These are phyloP conservation scores for Garcia nutans DNA, from an alignment of 345 rosid species.

Conservation along the genomic window DNA sequence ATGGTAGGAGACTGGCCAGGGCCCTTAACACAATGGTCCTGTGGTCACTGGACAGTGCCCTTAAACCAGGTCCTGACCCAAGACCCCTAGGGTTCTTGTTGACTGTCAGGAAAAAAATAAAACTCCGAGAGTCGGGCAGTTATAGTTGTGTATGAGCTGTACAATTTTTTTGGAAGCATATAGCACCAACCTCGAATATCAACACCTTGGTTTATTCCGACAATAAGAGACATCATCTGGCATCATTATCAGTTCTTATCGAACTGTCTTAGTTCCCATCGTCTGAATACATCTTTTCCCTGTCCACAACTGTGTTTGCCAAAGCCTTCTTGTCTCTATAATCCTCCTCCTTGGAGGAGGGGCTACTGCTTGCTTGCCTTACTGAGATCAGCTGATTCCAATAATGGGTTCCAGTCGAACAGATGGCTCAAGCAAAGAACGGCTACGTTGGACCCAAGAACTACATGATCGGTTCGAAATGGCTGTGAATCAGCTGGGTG, in stretches of 20 bases:
- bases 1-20: too few relatives aligned
- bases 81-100: too few relatives aligned
- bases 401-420: slow-evolving; percentile 36
- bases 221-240: slow-evolving; percentile 17
- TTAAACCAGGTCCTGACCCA: too few relatives aligned
- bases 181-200: slow-evolving; percentile 12
- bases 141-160: slow-evolving; percentile 5
- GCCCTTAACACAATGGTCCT: too few relatives aligned
- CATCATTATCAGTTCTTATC: slow-evolving; percentile 10
- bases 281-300: slow-evolving; percentile 5
- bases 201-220: slow-evolving; percentile 16
- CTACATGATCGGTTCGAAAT: slow-evolving; percentile 48
- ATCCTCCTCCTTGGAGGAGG: slow-evolving; percentile 4
- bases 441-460: slow-evolving; percentile 50
- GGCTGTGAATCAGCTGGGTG: slow-evolving; percentile 53
- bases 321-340: slow-evolving; percentile 16
- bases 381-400: not conserved
- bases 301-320: slow-evolving; percentile 13
- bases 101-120: not conserved
- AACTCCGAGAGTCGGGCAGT: slow-evolving; percentile 1
- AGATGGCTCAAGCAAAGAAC: slow-evolving; percentile 42
- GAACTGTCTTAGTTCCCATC: slow-evolving; percentile 30
- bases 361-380: not conserved
- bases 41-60: too few relatives aligned
- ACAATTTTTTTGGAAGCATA: slow-evolving; percentile 1